Base-by-base conservation (phyloP, 441 rosid genomes). In the Macaranga tanarius region DNA sequence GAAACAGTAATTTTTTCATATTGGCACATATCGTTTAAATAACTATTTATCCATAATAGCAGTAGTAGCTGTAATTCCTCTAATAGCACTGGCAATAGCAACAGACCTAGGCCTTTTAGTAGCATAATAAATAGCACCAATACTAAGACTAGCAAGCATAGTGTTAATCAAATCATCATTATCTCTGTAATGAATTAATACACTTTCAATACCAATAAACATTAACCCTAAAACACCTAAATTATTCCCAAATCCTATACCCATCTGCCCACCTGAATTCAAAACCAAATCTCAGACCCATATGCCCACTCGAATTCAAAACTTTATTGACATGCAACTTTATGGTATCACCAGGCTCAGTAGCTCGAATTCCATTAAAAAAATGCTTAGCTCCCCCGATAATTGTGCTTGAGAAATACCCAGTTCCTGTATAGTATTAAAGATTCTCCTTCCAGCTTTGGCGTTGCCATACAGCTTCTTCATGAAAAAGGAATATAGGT, bases 371-470 rank as follows among this genome's bases (percentile, higher is more conserved):
- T 12, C 88, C 91, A 4, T 83, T 80, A 4, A 82, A 38, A 9
- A 84, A 58, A 2, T 91, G 91, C 10, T 75, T 80, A 28, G 69
- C 73, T 11, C 75, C 93, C 15, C 91, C 90, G 61, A 79, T 4
- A 31, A 81, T 19, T 11, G 89, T 80, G 7, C 93, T 89, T 40
- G 80, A 62, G n/a, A 87, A 65, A 72, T 86, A 89, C 0, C 84
- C 91, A 8, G 84, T 79, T 4, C 93, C 91, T 6, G 90, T 86
- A 57, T 86, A 89, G 78, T 74, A 89, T 60, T 82, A 84, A 56
- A 89, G 86, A 31, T 82, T 85, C 72, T 89, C 89, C 52, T 87
- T 79, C 89, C 89, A 87, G 67, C 88, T 67, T 17, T 88, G 86
- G 70, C 82, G 93, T 16, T 75, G 84, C 65, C 55, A 79, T 0